phyloP scores from a whole-genome alignment of 2,329 filamentous ascomycete species.

The Aspergillus glaucus region DNA sequence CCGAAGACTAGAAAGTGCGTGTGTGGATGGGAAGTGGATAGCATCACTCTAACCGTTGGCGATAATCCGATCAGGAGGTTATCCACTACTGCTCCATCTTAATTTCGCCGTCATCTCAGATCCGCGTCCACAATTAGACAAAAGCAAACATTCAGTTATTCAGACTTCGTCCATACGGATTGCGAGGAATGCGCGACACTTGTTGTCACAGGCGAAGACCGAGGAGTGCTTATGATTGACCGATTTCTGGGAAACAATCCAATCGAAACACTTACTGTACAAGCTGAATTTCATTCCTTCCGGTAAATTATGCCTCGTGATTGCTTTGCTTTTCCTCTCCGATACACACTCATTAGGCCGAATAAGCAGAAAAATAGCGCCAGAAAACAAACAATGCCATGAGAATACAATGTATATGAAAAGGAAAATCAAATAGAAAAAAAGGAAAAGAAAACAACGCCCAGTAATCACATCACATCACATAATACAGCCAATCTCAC shows the following conservation, averaged over 20 bases:
- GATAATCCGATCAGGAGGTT: neutral
- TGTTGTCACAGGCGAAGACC: neutral
- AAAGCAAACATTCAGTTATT: neutral
- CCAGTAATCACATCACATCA: no score
- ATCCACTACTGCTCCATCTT: neutral
- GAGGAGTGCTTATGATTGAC: no score
- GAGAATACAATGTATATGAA: neutral
- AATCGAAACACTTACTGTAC: neutral
- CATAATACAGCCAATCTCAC: conserved; percentile 32
- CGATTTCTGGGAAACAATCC: neutral
- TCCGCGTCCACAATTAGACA: neutral
- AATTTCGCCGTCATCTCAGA: neutral
- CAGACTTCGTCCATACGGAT: no score
- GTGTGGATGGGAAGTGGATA: neutral
- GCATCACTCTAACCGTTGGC: no score
- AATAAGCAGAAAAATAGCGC: neutral
- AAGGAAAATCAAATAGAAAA: neutral
- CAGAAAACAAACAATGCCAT: conserved; percentile 1
- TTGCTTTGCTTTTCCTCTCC: neutral
- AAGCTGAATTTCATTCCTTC: neutral
- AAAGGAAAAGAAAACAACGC: neutral
- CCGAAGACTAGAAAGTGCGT: neutral
- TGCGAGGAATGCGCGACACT: neutral
- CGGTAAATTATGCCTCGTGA: neutral
- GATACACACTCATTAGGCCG: neutral